phyloP scores from a whole-genome alignment of 2,329 filamentous ascomycete species.

The Pseudocercospora eumusae region DNA sequence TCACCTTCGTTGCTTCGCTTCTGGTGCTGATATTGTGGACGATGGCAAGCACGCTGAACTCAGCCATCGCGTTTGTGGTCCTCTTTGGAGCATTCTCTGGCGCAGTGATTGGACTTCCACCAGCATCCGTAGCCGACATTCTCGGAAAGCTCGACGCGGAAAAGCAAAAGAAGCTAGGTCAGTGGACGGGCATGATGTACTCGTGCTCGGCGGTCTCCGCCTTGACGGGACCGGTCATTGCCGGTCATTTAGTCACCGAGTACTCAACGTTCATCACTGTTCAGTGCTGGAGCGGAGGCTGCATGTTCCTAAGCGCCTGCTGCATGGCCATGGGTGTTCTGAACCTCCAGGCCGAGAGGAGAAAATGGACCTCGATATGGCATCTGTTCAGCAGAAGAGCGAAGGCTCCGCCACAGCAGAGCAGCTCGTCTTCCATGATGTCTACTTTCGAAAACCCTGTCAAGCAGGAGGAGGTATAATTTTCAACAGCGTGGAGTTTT shows the following conservation, averaged over 20 bases:
- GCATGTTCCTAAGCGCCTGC: slow-evolving; percentile 44
- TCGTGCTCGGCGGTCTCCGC: slow-evolving; percentile 48
- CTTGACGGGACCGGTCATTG: slow-evolving; percentile 51
- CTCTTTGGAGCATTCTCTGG: slow-evolving; percentile 53
- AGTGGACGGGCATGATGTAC: slow-evolving; percentile 59
- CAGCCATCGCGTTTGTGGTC: slow-evolving; percentile 51
- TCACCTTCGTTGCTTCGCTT: slow-evolving; percentile 46
- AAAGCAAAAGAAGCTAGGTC: slow-evolving; percentile 47
- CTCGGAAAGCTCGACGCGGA: slow-evolving; percentile 38
- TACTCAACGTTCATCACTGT: slow-evolving; percentile 49
- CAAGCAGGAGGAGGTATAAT: slow-evolving; percentile 7
- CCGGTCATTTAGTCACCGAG: slow-evolving; percentile 48
- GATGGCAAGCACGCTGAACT: slow-evolving; percentile 40
- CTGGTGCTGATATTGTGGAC: slow-evolving; percentile 51
- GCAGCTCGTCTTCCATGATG: background rate
- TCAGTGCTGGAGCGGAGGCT: slow-evolving; percentile 51
- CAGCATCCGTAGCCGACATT: slow-evolving; percentile 52
- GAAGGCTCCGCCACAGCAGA: background rate
- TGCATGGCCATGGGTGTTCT: slow-evolving; percentile 45
- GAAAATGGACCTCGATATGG: background rate
- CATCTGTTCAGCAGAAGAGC: background rate
- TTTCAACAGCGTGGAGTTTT: background rate
- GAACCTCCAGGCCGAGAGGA: background rate
- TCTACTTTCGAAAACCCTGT: background rate
- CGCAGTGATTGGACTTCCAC: slow-evolving; percentile 53